Evolutionary conservation across 2,329 filamentous ascomycete species (phyloP).

Genomic region (Aspergillus arachidicola): DNA sequence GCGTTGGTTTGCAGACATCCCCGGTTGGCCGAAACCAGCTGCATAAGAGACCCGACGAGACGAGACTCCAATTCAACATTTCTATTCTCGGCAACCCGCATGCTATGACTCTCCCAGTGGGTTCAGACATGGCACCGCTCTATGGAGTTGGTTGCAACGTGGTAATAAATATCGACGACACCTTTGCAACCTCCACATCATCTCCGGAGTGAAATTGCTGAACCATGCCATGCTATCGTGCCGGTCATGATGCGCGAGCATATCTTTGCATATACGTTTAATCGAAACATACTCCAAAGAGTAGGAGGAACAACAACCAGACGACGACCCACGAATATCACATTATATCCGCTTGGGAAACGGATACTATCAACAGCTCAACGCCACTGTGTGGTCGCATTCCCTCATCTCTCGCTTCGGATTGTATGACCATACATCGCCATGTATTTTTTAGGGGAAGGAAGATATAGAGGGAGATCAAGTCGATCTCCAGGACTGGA

Average conservation of each 20-base stretch:
- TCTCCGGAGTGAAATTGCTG: background rate
- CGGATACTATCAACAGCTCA: background rate
- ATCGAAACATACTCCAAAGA: background rate
- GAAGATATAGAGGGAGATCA: background rate
- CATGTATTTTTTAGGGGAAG: background rate
- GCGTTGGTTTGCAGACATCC: conserved; percentile 27
- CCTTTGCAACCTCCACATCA: background rate
- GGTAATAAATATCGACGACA: background rate
- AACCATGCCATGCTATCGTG: background rate
- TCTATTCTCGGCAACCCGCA: background rate
- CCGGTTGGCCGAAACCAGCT: conserved; percentile 28
- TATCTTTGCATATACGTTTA: background rate
- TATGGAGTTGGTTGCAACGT: background rate
- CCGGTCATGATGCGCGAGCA: background rate
- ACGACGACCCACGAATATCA: background rate
- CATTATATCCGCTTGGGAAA: background rate
- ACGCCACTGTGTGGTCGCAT: background rate
- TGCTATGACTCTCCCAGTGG: background rate
- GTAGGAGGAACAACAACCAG: background rate
- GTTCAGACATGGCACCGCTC: background rate
- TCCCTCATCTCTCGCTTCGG: background rate
- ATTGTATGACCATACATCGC: no score
- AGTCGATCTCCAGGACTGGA: background rate
- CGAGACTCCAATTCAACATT: background rate
- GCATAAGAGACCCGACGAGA: background rate